Evolutionary conservation across 257 asterid genomes (phyloP).

Genomic region (Solanum chaucha): DNA sequence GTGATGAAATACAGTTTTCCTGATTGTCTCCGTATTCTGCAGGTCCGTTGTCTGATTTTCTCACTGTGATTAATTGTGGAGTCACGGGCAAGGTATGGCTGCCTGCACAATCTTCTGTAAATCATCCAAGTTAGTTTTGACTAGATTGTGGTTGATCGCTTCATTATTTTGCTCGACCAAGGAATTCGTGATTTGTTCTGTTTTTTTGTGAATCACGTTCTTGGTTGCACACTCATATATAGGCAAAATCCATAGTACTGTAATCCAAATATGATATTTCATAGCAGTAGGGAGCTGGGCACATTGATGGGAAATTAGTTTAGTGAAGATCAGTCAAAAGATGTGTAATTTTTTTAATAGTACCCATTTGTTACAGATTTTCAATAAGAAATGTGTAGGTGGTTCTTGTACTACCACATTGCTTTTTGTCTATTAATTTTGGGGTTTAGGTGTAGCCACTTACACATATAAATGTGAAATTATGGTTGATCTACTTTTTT

Average conservation of each 20-base stretch:
- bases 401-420: neutral
- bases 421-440: neutral
- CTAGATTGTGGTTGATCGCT: slow-evolving; percentile 24
- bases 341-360: neutral
- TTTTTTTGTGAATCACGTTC: neutral
- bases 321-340: neutral
- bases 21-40: slow-evolving; percentile 3
- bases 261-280: neutral
- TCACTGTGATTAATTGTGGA: neutral
- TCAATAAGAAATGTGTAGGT: neutral
- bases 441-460: neutral
- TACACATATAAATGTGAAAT: neutral
- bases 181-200: slow-evolving; percentile 37
- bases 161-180: slow-evolving; percentile 41
- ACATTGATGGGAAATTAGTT: neutral
- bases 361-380: neutral
- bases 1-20: neutral
- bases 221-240: neutral
- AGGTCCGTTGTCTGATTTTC: slow-evolving; percentile 22
- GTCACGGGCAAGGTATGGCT: slow-evolving; percentile 14
- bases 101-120: slow-evolving; percentile 16
- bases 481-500: neutral
- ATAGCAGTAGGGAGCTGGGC: neutral
- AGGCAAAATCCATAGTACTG: neutral
- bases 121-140: slow-evolving; percentile 5